Base-by-base conservation (phyloP, 1,284 basidiomycete genomes). In the Ustilago loliicola region DNA sequence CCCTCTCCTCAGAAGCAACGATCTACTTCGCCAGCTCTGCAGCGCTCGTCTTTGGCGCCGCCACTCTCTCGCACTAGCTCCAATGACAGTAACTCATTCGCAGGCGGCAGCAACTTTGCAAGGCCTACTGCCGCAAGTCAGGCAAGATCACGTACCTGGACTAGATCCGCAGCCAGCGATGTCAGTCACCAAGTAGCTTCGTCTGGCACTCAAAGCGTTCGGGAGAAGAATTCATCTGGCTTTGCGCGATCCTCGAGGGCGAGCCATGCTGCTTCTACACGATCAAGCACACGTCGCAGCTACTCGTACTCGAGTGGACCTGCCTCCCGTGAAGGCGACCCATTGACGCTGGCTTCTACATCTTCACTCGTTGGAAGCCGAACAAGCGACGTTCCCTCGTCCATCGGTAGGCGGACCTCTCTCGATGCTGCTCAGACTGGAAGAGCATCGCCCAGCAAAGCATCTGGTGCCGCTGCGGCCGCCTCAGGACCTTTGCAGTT, bases 1-100 rank as follows among this genome's bases (percentile, higher is more conserved):
- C 81, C 81, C 13, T 83, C 81, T 4, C 81, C 81, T 25, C 80
- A 80, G 50, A 83, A 83, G 64, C 69, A 70, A 59, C 63, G 67
- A 6, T 66, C 72, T 25, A 56, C 45, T 0, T 68, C 61, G 36
- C 67, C 76, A 2, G 56, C 69, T 21, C 62, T 51, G 7, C 36
- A 64, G 23, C 64, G 52, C 42, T 34, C 21, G 2, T 11, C 65
- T 25, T 2, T 50, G 17, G 53, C 61, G 15, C 65, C 63, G 21
- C 58, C 69, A 5, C 55, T 72, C 3, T 62, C 62, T 25, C 62
- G 60, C 47, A 61, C 62, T 25, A 66, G 32, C 48, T 66, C 66
- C 4, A 50, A 38, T 25, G 63, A 69, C 2, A 55, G 42, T 36
- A 51, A 56, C 42, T 45, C 53, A 23, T 19, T 56, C n/a, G 21